These are phyloP conservation scores for Penstemon newberryi DNA, from an alignment of 257 asterid species.

Conservation along the genomic window DNA sequence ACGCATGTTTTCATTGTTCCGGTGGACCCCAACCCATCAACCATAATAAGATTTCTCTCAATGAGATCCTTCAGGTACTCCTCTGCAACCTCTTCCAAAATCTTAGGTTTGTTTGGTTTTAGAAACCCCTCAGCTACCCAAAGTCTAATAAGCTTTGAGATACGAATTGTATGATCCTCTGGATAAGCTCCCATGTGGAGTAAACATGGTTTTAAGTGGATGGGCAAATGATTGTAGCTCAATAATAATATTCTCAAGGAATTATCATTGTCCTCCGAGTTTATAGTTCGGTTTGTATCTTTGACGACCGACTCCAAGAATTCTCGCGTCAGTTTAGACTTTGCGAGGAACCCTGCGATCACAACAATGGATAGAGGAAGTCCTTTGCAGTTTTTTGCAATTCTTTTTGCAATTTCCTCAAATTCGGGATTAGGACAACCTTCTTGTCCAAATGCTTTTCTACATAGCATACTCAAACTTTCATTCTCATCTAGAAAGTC, in stretches of 20 bases:
- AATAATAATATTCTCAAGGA: background rate
- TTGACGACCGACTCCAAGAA: slow-evolving; percentile 2
- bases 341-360: slow-evolving; percentile 30
- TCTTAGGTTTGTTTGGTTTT: background rate
- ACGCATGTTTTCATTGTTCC: slow-evolving; percentile 2
- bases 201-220: slow-evolving; percentile 27
- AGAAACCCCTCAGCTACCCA: slow-evolving; percentile 31
- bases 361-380: slow-evolving; percentile 33
- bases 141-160: background rate
- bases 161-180: background rate
- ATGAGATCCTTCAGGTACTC: slow-evolving; percentile 18
- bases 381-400: slow-evolving; percentile 26
- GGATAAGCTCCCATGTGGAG: slow-evolving; percentile 22
- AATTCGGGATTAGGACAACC: slow-evolving; percentile 8
- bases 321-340: background rate
- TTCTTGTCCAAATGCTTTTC: slow-evolving; percentile 12
- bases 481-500: slow-evolving; percentile 12
- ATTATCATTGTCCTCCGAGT: background rate
- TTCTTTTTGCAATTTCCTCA: background rate
- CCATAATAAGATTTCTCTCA: slow-evolving; percentile 24
- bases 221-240: background rate
- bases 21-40: background rate
- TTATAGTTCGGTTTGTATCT: background rate
- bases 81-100: slow-evolving; percentile 26
- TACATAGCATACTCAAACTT: slow-evolving; percentile 30